Base-by-base conservation (phyloP, 208 protist genomes). In the Leishmania tarentolae region DNA sequence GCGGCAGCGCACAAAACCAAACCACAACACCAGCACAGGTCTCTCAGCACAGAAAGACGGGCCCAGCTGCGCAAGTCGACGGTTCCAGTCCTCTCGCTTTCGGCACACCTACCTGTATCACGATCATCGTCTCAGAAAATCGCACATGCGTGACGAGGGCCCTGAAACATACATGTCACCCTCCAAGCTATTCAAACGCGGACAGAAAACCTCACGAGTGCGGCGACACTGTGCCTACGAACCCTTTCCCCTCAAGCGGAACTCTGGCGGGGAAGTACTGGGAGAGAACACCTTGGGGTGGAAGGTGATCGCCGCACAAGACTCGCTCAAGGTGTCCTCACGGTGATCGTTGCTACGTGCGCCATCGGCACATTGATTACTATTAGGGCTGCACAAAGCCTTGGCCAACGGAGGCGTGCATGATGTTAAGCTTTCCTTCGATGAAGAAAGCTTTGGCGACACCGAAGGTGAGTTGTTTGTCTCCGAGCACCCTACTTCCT, bases 261-360 rank as follows among this genome's bases (percentile, higher is more conserved):
- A 17, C 44, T 57, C 46, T 11, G 28, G n/a, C 28, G 46, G 8
- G n/a, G 70, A n/a, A 28, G 21, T n/a, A 7, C 46, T 40, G n/a
- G 44, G 44, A 46, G 70, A 56, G 2, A 75, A n/a, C 15, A 40
- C 42, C 44, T 75, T 75, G 70, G 70, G 70, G n/a, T 75, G 42
- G 2, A 24, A 28, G 28, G n/a, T 40, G n/a, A 56, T 75, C n/a
- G 37, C 9, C 0, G 53, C 15, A n/a, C 44, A 28, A 31, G 46
- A 35, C 28, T 5, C 46, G 11, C 31, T 76, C 31, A 52, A 8
- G 52, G n/a, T 59, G 52, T 37, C 52, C 35, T 61, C 52, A 37
- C 72, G 17, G 31, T 44, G 3, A 0, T 13, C 17, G 8, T 31
- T n/a, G 72, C 52, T 46, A 47, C 24, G 40, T 63, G 42, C 24